These are phyloP conservation scores for Aspergillus sclerotioniger DNA, from an alignment of 495 filamentous ascomycete species.

Conservation along the genomic window DNA sequence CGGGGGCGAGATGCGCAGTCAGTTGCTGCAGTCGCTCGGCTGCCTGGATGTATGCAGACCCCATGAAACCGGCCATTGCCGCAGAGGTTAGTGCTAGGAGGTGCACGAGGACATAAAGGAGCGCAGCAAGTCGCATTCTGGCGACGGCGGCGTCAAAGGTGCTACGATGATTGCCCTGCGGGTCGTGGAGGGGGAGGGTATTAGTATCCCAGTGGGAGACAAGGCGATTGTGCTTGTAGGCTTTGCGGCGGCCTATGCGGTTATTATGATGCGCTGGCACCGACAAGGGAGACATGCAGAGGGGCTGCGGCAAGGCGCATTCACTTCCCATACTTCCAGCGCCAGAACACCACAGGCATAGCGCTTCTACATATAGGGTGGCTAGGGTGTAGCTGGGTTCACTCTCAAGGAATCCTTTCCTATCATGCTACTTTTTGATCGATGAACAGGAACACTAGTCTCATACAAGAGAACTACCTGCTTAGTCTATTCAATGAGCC, in stretches of 20 bases:
- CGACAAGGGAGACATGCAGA: not conserved
- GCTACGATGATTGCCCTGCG: not conserved
- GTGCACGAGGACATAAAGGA: not conserved
- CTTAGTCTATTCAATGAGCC: not conserved
- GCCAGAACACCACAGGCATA: not conserved
- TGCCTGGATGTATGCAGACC: too few species aligned
- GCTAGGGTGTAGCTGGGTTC: not conserved
- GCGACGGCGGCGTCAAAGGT: too few species aligned
- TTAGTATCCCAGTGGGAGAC: not conserved
- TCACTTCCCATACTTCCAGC: not conserved
- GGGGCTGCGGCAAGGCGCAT: conserved; percentile 1
- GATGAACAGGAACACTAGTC: not conserved
- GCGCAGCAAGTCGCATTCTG: too few species aligned
- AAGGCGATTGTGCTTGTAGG: not conserved
- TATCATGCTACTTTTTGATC: not conserved
- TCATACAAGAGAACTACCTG: not conserved
- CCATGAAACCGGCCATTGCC: not conserved
- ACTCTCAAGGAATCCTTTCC: not conserved
- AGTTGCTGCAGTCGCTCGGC: too few species aligned
- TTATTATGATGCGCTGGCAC: not conserved
- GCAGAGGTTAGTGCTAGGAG: not conserved
- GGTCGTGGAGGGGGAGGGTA: too few species aligned
- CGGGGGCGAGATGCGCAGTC: too few species aligned
- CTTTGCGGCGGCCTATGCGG: not conserved
- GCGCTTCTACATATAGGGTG: not conserved